These are phyloP conservation scores for Scheffersomyces spartinae DNA, from an alignment of 805 yeast species.

Conservation along the genomic window DNA sequence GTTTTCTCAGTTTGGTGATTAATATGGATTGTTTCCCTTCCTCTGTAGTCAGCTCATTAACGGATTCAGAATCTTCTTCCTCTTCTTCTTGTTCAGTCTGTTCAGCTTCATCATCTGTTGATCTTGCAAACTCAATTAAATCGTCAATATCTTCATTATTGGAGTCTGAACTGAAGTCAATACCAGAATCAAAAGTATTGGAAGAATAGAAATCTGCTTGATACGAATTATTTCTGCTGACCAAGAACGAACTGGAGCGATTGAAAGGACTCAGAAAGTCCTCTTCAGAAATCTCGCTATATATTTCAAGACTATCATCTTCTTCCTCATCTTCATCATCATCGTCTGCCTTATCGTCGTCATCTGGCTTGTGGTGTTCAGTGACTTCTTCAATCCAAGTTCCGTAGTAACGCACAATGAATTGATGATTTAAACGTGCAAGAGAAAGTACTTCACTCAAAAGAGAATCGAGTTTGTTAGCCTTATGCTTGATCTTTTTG, in stretches of 20 bases:
- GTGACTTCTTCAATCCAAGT: constrained; percentile 88
- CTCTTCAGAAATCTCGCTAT: too few species aligned
- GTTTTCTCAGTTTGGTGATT: constrained; percentile 3
- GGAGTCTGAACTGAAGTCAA: too few species aligned
- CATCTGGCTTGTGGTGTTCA: constrained; percentile 9
- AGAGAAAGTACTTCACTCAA: constrained; percentile 85
- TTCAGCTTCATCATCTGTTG: constrained; percentile 8
- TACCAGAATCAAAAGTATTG: too few species aligned
- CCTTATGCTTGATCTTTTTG: constrained; percentile 78
- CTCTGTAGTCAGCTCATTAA: constrained; percentile 3
- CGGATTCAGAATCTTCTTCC: constrained; percentile 7
- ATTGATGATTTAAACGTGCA: constrained; percentile 88
- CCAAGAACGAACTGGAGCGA: constrained; percentile 11
- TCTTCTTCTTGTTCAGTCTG: constrained; percentile 3
- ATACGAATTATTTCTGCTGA: constrained; percentile 14
- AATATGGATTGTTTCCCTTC: constrained; percentile 2
- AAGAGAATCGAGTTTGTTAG: constrained; percentile 67
- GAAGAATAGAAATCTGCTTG: too few species aligned
- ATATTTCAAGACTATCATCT: too few species aligned
- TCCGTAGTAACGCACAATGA: constrained; percentile 91
- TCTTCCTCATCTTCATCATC: constrained; percentile 15
- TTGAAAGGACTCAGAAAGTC: too few species aligned
- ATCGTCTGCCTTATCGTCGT: constrained; percentile 10
- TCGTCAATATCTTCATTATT: constrained; percentile 11
- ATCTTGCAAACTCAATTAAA: constrained; percentile 21